These are phyloP conservation scores for Hypomontagnella submonticulosa DNA, from an alignment of 495 filamentous ascomycete genomes.

Conservation along the genomic window DNA sequence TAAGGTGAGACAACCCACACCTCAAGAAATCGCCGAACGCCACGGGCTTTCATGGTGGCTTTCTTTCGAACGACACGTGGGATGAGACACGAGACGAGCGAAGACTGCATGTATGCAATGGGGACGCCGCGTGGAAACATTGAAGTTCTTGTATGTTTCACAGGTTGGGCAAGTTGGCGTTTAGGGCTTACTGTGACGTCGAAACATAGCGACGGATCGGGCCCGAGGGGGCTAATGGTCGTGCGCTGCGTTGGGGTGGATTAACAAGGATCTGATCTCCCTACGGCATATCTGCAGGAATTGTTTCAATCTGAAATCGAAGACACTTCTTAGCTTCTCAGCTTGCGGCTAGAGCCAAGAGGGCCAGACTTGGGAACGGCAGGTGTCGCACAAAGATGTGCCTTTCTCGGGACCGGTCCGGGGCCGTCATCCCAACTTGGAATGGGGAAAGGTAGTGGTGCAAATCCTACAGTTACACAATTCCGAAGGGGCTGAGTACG, in stretches of 20 bases:
- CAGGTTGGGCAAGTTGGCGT: not conserved
- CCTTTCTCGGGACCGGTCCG: not conserved
- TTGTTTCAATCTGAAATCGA: slow-evolving; percentile 3
- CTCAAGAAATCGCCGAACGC: not conserved
- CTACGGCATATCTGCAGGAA: not conserved
- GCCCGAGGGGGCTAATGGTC: slow-evolving; percentile 9
- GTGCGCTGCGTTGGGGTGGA: not conserved
- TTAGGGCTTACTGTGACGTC: slow-evolving; percentile 33
- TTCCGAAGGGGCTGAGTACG: not conserved
- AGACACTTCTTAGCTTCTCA: slow-evolving; percentile 1
- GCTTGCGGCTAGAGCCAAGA: no score
- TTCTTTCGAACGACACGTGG: slow-evolving; percentile 1
- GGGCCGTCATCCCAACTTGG: slow-evolving; percentile 3
- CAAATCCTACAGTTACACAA: slow-evolving; percentile 8
- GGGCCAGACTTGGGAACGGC: no score
- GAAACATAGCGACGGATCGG: slow-evolving; percentile 28
- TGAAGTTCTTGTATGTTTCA: slow-evolving; percentile 17
- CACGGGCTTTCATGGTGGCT: slow-evolving; percentile 2
- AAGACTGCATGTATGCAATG: not conserved
- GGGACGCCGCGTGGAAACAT: not conserved
- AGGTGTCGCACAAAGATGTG: no score
- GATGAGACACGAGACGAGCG: slow-evolving; percentile 19
- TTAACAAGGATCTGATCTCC: slow-evolving; percentile 3
- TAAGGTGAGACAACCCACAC: slow-evolving; percentile 2
- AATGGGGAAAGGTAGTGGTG: not conserved